These are phyloP conservation scores for Diplocarpon mali DNA, from an alignment of 2,329 filamentous ascomycete genomes.

Conservation along the genomic window DNA sequence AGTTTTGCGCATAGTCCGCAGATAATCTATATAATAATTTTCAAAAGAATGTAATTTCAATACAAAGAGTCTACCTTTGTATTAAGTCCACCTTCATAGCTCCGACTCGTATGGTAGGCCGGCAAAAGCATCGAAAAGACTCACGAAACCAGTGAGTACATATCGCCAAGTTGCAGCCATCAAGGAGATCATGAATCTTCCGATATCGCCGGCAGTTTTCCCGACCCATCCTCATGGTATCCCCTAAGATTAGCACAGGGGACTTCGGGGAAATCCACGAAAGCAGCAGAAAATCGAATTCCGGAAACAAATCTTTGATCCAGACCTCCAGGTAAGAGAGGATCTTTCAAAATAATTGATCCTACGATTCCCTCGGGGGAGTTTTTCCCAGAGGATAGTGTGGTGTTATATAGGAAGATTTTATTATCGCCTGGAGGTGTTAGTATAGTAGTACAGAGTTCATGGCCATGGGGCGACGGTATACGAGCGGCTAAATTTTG, in stretches of 20 bases:
- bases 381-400: slow-evolving; percentile 28
- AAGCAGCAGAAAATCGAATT: slow-evolving; percentile 30
- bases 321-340: slow-evolving; percentile 21
- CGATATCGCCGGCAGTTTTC: no score
- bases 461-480: no score
- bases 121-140: no score
- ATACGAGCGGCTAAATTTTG: no score
- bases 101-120: no score
- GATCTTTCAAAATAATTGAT: slow-evolving; percentile 23
- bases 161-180: slow-evolving; percentile 5
- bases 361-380: slow-evolving; percentile 28
- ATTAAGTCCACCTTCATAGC: no score
- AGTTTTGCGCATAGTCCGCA: no score
- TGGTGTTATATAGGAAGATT: slow-evolving; percentile 28
- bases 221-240: slow-evolving; percentile 7
- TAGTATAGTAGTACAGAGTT: not conserved
- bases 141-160: not conserved
- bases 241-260: slow-evolving; percentile 18
- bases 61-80: no score
- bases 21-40: no score
- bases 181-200: no score
- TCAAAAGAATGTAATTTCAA: no score
- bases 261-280: slow-evolving; percentile 31
- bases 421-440: not conserved
- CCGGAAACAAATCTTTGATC: slow-evolving; percentile 18